Evolutionary conservation across 2,329 filamentous ascomycete species (phyloP), one percentile per base, ranked within the genome.

Genomic region (Trichoderma sp.): DNA sequence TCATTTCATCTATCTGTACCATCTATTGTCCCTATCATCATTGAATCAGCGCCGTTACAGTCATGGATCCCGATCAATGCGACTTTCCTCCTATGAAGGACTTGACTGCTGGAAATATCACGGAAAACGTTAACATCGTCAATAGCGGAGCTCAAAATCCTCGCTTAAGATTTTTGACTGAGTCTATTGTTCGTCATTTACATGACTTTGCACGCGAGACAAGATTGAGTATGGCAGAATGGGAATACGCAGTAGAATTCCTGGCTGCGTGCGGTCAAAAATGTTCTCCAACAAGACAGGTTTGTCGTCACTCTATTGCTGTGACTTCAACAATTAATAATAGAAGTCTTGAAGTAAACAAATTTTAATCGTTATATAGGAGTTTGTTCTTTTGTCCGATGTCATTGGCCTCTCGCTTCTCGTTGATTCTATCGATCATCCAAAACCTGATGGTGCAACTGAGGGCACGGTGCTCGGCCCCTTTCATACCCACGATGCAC

Each of bases 171-270:
- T 40, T 5, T 40, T 19, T 40, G 1, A 40, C 14, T 40, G 37
- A 40, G 14, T 14, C 37, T 19, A 40, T 93, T 1, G 89, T 93
- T 31, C 86, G 86, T 1, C 91, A 94, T 78, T 80, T 94, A 0
- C 92, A 94, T 78, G 90, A 93, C 77, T 92, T 93, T 76, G 90
- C 90, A 1, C 84, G 91, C 49, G 92, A 94, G 77, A 93, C 91
- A 0, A 81, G 91, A 53, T 83, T 94, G 29, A 91, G 87, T 73
- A 91, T 88, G 5, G 81, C 86, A 3, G 92, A 94, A 81, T 94
- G 91, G 91, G 90, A 90, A 87, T 81, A 85, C 0, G 91, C 88
- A 0, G 83, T 94, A 64, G 79, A 87, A 29, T 94, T 93, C 80
- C 80, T 94, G 19, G 91, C 88, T 40, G n/a, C 35, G 19, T 33